A percentile compares a stretch with the other conserved stretches of the same genome.
Conservation (phyloP, 2,329 filamentous ascomycete genomes). For the Epichloe sp. region DNA sequence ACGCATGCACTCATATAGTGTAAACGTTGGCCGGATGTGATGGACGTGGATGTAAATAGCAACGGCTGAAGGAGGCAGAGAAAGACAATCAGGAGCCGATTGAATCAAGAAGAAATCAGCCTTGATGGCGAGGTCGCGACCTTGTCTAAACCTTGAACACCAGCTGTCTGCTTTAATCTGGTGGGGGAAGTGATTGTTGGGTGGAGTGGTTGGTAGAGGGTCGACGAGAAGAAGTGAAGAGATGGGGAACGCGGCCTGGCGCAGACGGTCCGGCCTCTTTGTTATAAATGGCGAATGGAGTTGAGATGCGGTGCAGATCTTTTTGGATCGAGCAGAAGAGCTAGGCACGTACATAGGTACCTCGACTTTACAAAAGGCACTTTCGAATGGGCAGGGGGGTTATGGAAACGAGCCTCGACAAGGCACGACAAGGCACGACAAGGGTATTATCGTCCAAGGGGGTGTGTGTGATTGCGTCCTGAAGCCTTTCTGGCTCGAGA, state of each 20-base stretch:
- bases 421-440: not conserved
- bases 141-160: conserved; percentile 10
- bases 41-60: not conserved
- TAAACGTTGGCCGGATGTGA: not conserved
- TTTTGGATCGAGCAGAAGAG: conserved; percentile 1
- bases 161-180: conserved; percentile 8
- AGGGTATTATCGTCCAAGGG: not conserved
- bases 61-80: not conserved
- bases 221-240: not conserved
- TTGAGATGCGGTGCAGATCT: conserved; percentile 9
- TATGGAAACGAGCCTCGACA: not conserved
- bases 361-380: not conserved
- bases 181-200: not conserved
- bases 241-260: conserved; percentile 3
- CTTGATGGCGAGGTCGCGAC: conserved; percentile 16
- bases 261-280: conserved; percentile 11
- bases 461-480: not conserved
- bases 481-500: not conserved
- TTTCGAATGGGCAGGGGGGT: conserved; percentile 3
- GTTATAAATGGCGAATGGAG: conserved; percentile 11
- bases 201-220: no score
- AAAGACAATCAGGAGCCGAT: not conserved
- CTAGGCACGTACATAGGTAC: not conserved
- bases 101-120: conserved; percentile 9
- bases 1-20: not conserved